Evolutionary conservation across 2,329 filamentous ascomycete species (phyloP).

Genomic region (Sarocladium strictum): DNA sequence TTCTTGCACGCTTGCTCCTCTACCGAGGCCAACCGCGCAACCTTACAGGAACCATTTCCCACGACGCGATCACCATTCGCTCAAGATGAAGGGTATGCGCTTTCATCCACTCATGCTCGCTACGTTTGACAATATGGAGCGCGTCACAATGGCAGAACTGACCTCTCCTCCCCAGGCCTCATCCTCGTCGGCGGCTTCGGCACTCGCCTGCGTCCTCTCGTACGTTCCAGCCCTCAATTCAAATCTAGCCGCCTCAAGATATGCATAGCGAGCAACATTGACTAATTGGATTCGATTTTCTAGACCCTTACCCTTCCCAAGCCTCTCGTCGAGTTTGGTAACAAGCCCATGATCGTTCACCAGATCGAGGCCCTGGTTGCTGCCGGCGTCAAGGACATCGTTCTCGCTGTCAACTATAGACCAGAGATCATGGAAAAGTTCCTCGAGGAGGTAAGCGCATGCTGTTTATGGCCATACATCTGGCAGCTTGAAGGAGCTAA

Average conservation of each 20-base stretch:
- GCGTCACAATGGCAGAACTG: not conserved
- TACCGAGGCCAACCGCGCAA: not conserved
- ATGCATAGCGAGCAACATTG: conserved; percentile 11
- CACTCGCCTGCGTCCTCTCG: conserved; percentile 92
- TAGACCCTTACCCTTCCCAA: conserved; percentile 96
- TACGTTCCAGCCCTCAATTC: conserved; percentile 39
- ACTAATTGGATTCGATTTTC: not conserved
- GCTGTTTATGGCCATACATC: no score
- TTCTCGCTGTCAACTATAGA: conserved; percentile 97
- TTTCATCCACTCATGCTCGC: not conserved
- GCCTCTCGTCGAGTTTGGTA: conserved; percentile 95
- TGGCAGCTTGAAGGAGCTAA: conserved; percentile 14
- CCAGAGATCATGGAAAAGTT: conserved; percentile 96
- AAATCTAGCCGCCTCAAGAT: conserved; percentile 6
- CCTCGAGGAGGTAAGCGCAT: conserved; percentile 74
- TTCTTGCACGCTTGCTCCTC: not conserved
- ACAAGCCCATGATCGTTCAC: conserved; percentile 98
- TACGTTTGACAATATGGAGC: not conserved
- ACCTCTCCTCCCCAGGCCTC: conserved; percentile 57
- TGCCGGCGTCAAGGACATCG: conserved; percentile 93
- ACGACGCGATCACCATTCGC: not conserved
- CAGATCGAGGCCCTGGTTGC: conserved; percentile 92
- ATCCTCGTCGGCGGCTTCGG: conserved; percentile 99
- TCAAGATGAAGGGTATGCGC: conserved; percentile 31
- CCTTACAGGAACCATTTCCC: not conserved